Evolutionary conservation across 768 basidiomycete species (phyloP), one percentile per base, ranked within the genome.

Genomic region (Boletus pseudo-olivaceus): DNA sequence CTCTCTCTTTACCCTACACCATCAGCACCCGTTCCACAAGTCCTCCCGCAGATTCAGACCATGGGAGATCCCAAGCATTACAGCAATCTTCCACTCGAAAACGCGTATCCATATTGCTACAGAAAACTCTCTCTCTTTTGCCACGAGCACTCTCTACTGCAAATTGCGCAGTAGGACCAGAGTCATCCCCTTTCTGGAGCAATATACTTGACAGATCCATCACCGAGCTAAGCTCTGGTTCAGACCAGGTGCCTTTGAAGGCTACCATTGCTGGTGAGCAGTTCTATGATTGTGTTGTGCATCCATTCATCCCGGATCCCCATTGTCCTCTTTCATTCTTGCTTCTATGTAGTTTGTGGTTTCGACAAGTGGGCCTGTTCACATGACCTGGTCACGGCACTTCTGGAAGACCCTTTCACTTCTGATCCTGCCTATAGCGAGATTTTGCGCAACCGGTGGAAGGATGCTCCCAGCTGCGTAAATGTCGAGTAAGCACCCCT

Each of bases 321-420:
- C 33, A 37, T 50, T n/a, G 29, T n/a, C 27, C 11, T 41, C 26
- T 37, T 17, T 38, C 19, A 26, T 48, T 42, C 17, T 44, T 30
- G 9, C 29, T 39, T 40, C n/a, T 26, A 10, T 15, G 17, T 54
- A 89, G 88, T 90, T 12, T 81, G 76, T 62, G 79, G 82, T 12
- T 61, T 79, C 47, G 82, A 85, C 65, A 68, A 80, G 61, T 77
- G 73, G 66, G 77, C 85, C 19, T 76, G 75, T 35, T 74, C 82
- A 7, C 72, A 72, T 35, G 82, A 85, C 30, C 69, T 92, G 5
- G 80, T 91, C 19, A 82, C 83, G 5, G 87, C 88, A 7, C 75
- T 92, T 34, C 73, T 92, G 15, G 80, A 85, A 41, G 83, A 90
- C 50, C 88, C 88, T 14, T 79, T 92, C 58, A 73, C 76, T 3